Evolutionary conservation across 2,329 filamentous ascomycete species (phyloP).

Genomic region (Neofusicoccum laricinum): DNA sequence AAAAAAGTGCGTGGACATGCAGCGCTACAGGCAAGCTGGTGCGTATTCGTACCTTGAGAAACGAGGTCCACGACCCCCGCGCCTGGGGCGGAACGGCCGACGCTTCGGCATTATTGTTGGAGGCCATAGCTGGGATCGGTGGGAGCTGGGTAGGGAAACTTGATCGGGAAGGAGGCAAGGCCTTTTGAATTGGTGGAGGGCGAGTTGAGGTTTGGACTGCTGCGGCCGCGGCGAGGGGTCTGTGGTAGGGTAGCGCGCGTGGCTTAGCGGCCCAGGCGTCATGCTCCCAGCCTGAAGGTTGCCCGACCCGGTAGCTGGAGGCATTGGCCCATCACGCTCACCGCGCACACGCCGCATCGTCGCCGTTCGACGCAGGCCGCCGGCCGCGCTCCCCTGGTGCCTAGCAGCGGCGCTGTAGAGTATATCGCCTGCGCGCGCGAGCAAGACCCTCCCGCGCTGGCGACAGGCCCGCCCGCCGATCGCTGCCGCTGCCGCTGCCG

Average conservation of each 20-base stretch:
- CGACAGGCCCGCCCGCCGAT: background rate
- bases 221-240: constrained; percentile 1
- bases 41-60: constrained; percentile 42
- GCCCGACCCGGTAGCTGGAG: background rate
- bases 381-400: background rate
- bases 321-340: background rate
- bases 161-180: background rate
- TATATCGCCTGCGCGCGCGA: background rate
- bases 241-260: background rate
- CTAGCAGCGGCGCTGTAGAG: background rate
- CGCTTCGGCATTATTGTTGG: constrained; percentile 10
- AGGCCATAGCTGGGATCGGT: background rate
- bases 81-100: constrained; percentile 45
- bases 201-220: constrained; percentile 2
- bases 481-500: background rate
- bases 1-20: background rate
- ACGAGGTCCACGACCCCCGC: constrained; percentile 49
- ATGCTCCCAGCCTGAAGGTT: background rate
- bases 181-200: background rate
- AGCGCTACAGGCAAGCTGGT: background rate
- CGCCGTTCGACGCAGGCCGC: background rate
- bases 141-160: background rate
- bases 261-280: background rate
- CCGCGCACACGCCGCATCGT: background rate
- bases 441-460: background rate